Percentiles rank a stretch among this genome's conserved stretches.
Conservation (phyloP, 345 rosid species). For the Citropsis articulata region DNA sequence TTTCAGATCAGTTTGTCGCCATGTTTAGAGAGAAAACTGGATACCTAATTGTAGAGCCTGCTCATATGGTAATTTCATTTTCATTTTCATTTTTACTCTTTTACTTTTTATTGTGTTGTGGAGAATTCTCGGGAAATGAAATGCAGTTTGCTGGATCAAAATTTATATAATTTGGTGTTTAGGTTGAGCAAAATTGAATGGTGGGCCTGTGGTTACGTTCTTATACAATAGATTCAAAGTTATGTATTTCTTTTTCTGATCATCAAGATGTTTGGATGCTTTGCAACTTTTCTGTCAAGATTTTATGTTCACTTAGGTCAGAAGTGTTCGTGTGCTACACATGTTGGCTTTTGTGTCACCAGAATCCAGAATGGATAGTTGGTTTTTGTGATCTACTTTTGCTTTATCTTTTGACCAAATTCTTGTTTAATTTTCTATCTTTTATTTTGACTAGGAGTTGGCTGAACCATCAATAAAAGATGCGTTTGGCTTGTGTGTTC, state of each 20-base stretch:
- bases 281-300: neutral
- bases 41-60: slow-evolving; percentile 80
- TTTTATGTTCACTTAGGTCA: neutral
- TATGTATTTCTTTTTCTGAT: too few relatives aligned
- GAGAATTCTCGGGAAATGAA: neutral
- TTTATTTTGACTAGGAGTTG: slow-evolving; percentile 55
- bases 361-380: neutral
- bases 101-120: neutral
- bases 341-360: neutral
- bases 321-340: neutral
- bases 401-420: neutral
- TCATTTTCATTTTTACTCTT: slow-evolving; percentile 14
- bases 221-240: too few relatives aligned
- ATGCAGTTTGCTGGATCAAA: neutral
- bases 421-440: slow-evolving; percentile 4
- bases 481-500: slow-evolving; percentile 72
- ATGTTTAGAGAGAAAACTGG: slow-evolving; percentile 80
- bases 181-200: neutral
- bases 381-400: neutral
- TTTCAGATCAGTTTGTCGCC: slow-evolving; percentile 83
- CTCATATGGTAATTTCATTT: slow-evolving; percentile 81
- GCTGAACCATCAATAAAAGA: slow-evolving; percentile 84
- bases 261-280: neutral
- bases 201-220: neutral
- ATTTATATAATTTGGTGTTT: neutral